Base-by-base conservation (phyloP, 2,329 filamentous ascomycete species). In the Balansia obtecta region DNA sequence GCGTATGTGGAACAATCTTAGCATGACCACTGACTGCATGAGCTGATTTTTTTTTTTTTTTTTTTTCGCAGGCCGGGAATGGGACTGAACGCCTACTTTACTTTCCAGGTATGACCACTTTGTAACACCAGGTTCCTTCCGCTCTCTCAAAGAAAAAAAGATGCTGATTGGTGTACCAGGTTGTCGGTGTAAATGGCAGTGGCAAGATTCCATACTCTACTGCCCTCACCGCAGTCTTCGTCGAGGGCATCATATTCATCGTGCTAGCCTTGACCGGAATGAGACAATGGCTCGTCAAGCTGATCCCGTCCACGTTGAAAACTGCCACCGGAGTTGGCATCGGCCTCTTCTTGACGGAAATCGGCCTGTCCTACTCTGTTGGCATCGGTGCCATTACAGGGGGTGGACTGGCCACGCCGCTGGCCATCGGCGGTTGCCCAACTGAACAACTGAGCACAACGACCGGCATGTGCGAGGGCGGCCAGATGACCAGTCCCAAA, bases 301-400 rank as follows among this genome's bases (percentile, higher is more conserved):
- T 82, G 50, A 83, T 83, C 44, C 80, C 80, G 0, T 71, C 74
- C 2, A 83, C 79, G 2, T 75, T 84, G 58, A 84, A 84, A 64
- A 80, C 77, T 1, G 80, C 80, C 11, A 82, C 77, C 20, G 80
- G 80, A 18, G 80, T 82, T 4, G 80, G 80, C 2, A 83, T 84
- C 39, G 80, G 80, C 2, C 67, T 83, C 38, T 82, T 83, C 55
- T 68, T 84, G 22, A 82, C 80, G 0, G 73, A 81, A 54, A 80
- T 81, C 53, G 80, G 80, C 1, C 71, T 84, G 55, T 88, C 86
- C 0, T 93, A 93, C 63, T 83, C 81, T 20, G 82, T 86, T 44
- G 89, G 89, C 50, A 90, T 95, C 58, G 88, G 89, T 15, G 76
- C 86, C 33, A 82, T 95, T 54, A 88, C 85, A 0, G 88, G 88